Conservation (phyloP, 2,329 filamentous ascomycete species). For the Fusarium chaquense region DNA sequence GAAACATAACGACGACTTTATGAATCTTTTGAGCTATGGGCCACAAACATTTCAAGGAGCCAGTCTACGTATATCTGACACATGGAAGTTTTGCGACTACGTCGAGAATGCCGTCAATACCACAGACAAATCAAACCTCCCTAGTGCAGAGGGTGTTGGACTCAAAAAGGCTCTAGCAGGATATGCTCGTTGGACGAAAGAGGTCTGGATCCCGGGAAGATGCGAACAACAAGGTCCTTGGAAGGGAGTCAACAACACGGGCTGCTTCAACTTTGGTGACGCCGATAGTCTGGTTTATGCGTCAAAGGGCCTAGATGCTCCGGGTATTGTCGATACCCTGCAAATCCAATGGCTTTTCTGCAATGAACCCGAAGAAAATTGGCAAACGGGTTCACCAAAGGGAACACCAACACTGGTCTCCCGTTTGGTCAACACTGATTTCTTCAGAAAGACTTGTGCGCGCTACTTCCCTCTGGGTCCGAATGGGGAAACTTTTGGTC, state of each 20-base stretch:
- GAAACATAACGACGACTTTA: constrained; percentile 9
- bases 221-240: constrained; percentile 4
- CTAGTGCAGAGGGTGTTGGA: not conserved
- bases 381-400: constrained; percentile 11
- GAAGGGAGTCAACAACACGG: constrained; percentile 8
- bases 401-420: constrained; percentile 2
- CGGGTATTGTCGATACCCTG: not conserved
- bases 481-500: not conserved
- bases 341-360: constrained; percentile 4
- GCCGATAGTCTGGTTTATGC: constrained; percentile 7
- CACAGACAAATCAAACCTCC: not conserved
- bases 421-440: constrained; percentile 6
- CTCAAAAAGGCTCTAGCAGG: not conserved
- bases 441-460: constrained; percentile 7
- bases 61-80: not conserved
- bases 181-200: constrained; percentile 3
- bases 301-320: not conserved
- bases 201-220: constrained; percentile 1
- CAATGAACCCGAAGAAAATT: constrained; percentile 8
- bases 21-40: constrained; percentile 4
- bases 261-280: constrained; percentile 14
- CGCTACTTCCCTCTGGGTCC: constrained; percentile 1
- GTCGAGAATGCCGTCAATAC: not conserved
- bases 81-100: constrained; percentile 13
- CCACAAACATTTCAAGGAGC: constrained; percentile 1